These are phyloP conservation scores for Kurtzmaniella quercitrusa DNA, from an alignment of 1,139 yeast genomes.

Conservation along the genomic window DNA sequence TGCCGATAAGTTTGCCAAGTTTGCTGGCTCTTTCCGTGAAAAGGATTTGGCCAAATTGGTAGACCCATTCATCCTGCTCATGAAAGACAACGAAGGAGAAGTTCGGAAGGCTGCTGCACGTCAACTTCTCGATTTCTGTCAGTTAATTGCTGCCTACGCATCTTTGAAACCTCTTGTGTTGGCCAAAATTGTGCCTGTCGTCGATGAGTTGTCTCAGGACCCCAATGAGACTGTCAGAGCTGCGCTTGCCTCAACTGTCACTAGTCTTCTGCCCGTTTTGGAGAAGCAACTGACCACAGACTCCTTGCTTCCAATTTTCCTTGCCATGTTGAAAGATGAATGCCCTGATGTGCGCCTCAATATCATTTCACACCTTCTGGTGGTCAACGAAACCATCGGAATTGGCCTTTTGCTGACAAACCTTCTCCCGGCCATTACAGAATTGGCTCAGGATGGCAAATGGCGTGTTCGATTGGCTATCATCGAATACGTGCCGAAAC, in stretches of 20 bases:
- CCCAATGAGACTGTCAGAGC: constrained; percentile 92
- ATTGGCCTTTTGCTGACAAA: constrained; percentile 82
- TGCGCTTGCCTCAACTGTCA: constrained; percentile 83
- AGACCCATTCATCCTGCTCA: constrained; percentile 67
- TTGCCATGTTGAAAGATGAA: constrained; percentile 94
- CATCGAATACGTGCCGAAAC: constrained; percentile 90
- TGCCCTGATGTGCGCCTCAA: constrained; percentile 94
- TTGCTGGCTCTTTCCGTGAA: constrained; percentile 64
- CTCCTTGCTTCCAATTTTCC: constrained; percentile 78
- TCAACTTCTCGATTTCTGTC: constrained; percentile 80
- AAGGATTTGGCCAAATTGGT: constrained; percentile 53
- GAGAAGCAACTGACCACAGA: constrained; percentile 84
- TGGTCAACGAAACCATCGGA: constrained; percentile 92
- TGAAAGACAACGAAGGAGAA: constrained; percentile 94
- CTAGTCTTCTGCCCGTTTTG: constrained; percentile 81
- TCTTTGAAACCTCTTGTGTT: constrained; percentile 38
- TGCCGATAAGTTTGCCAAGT: constrained; percentile 80
- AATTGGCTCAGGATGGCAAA: constrained; percentile 91
- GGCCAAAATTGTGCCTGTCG: constrained; percentile 74
- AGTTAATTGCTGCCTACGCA: constrained; percentile 26
- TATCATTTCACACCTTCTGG: constrained; percentile 85
- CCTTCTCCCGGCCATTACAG: constrained; percentile 91
- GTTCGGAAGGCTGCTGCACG: constrained; percentile 93
- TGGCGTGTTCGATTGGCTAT: constrained; percentile 98
- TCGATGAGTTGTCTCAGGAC: constrained; percentile 81